Evolutionary conservation across 306 rosid genomes (phyloP), one percentile per base, ranked within the genome.

Genomic region (Datisca glomerata): DNA sequence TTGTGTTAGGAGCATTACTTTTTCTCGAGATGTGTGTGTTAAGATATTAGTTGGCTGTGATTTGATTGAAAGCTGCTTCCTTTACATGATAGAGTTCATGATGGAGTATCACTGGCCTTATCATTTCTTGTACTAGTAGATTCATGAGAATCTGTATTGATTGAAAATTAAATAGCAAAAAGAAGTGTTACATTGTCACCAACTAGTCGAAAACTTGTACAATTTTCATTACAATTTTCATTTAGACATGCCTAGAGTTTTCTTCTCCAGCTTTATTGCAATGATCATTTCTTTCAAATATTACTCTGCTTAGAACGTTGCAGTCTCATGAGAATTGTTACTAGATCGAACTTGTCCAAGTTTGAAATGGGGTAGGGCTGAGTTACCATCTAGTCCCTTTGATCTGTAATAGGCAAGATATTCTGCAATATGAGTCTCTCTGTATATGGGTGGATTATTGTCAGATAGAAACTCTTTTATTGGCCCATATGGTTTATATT

Each of bases 331-430:
- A n/a, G n/a, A n/a, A n/a, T n/a, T n/a, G n/a, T n/a, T n/a, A n/a
- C n/a, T n/a, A n/a, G n/a, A n/a, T n/a, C 8, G 16, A 8, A 20
- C 13, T 0, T 17, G 12, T 28, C 39, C 25, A 39, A 52, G 12
- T 41, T 61, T 70, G 42, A 81, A 75, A 46, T 72, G 55, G 12
- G 67, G 53, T 12, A 86, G 81, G 33, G 83, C 74, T 19, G 81
- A 72, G 24, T 24, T 64, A 27, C 91, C 96, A 51, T 72, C 80
- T 2, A 75, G 62, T 8, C 91, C 86, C 68, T 78, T 86, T n/a
- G 79, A 47, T 31, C 57, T 68, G 61, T 70, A 75, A 22, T 31
- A 60, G 32, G 59, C 56, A 36, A 81, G 83, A 59, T 78, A 86
- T 4, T 81, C 83, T 24, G 23, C 59, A 3, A 65, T 53, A 44